Evolutionary conservation across 192 early-diverging fungal genomes (phyloP), one percentile per base, ranked within the genome.

Genomic region (Linnemannia schmuckeri): DNA sequence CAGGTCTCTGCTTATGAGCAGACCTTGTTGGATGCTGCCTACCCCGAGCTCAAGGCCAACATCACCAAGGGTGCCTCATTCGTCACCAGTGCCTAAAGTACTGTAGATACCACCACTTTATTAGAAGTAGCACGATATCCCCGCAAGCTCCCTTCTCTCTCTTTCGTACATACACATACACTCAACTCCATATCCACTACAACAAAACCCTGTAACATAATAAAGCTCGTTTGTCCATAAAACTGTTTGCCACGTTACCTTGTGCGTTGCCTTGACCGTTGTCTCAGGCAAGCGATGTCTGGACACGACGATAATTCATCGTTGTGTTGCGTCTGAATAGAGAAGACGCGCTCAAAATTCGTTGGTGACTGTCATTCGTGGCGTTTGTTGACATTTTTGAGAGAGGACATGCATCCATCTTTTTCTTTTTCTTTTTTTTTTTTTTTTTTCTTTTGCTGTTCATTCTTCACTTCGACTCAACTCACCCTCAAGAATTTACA

Each of bases 21-120:
- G 91, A 92, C 95, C 75, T 92, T 99, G 38, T 91, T 97, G 83
- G 85, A 93, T 61, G 95, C 90, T 44, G 97, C 95, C 81, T 89
- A 97, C 70, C 95, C 96, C 41, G 97, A 99, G 92, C 94, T 99
- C 73, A 95, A 95, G 93, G 93, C 91, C 82, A 99, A 97, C 93
- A 97, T 98, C 89, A 84, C 82, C 80, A 99, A 99, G 95, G 98
- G 98, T 78, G 61, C 77, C 6, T 47, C 78, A 0, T 89, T 89
- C 44, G 76, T 87, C 72, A 73, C 69, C 2, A 72, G 61, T 66
- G 61, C 61, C 27, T 66, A 66, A 66, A 61, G 8, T 18, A 27
- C n/a, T 66, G 61, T 66, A 33, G 61, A 66, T 66, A 66, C 30
- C 30, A 66, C 30, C 30, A 27, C 3, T 30, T 30, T 30, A 12